Evolutionary conservation across 805 yeast species (phyloP), one percentile per base, ranked within the genome.

Genomic region (Kockiozyma suomiensis): DNA sequence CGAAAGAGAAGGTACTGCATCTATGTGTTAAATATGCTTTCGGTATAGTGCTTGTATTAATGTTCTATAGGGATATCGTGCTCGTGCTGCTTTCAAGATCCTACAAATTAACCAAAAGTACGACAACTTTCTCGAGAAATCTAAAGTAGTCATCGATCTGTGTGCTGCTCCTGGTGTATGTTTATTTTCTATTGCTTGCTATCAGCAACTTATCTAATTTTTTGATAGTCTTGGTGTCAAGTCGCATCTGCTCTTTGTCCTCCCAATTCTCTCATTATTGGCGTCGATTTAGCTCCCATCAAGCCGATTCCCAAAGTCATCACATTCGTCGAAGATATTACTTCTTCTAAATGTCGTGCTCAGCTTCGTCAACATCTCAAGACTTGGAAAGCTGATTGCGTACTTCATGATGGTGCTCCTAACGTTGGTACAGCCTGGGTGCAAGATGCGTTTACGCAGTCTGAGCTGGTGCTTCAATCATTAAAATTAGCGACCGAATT

Each of bases 351-450:
- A 76, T 94, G 99, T 80, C 82, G 97, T 68, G 90, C 97, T 46
- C 90, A 84, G 74, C 81, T 94, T 64, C 84, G 98, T 72, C 97
- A 97, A 30, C 91, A 93, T 72, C 86, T 94, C 87, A 94, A 94
- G 74, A 92, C 98, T 1, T 94, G 98, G 97, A 94, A 94, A 70
- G 99, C 98, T 1, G 98, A 94, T 46, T 56, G 64, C 35, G 98
- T 94, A 19, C 78, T 94, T 72, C 99, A 94, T 76, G 99, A 94
- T 81, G 99, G 99, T 86, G 99, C 99, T 30, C 99, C 99, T 32
- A 94, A 94, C 72, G 98, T 94, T 69, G 99, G 99, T 86, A 81
- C 94, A 71, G 96, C 97, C n/a, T 94, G 99, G 99, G 94, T 89
- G 21, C 99, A 94, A 75, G 99, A 94, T 84, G 99, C 99, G 0